phyloP scores from a whole-genome alignment of 345 rosid genomes.

The Linum lewisii region DNA sequence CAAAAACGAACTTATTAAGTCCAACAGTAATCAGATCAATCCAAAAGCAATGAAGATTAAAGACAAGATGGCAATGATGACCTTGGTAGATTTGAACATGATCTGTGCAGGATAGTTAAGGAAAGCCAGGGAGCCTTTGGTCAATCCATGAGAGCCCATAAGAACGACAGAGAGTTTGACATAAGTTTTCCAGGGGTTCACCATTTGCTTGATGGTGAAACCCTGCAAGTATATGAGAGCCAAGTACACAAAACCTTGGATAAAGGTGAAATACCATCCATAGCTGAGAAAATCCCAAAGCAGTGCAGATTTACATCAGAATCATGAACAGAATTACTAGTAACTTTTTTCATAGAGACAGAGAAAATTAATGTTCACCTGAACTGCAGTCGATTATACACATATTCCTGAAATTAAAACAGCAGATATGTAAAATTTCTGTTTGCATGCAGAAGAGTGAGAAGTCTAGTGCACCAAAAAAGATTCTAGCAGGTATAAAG shows the following conservation, averaged over 20 bases:
- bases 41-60: too few relatives aligned
- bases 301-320: too few relatives aligned
- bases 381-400: constrained; percentile 83
- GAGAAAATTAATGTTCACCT: constrained; percentile 40
- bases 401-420: constrained; percentile 79
- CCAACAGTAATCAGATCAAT: too few relatives aligned
- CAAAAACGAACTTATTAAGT: too few relatives aligned
- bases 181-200: constrained; percentile 93
- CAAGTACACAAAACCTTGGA: constrained; percentile 95
- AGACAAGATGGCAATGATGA: too few relatives aligned
- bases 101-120: constrained; percentile 96
- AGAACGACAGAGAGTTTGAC: constrained; percentile 91
- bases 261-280: constrained; percentile 97
- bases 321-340: too few relatives aligned
- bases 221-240: constrained; percentile 86
- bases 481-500: too few relatives aligned
- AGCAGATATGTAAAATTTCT: too few relatives aligned
- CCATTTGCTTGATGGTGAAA: constrained; percentile 78
- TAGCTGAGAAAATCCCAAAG: constrained; percentile 50
- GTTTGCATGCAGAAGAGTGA: neutral
- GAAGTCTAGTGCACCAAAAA: constrained; percentile 10
- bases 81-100: constrained; percentile 99
- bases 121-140: constrained; percentile 91
- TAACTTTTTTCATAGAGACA: too few relatives aligned
- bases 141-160: constrained; percentile 93